These are phyloP conservation scores for Clavispora fructus DNA, from an alignment of 805 yeast species.

Conservation along the genomic window DNA sequence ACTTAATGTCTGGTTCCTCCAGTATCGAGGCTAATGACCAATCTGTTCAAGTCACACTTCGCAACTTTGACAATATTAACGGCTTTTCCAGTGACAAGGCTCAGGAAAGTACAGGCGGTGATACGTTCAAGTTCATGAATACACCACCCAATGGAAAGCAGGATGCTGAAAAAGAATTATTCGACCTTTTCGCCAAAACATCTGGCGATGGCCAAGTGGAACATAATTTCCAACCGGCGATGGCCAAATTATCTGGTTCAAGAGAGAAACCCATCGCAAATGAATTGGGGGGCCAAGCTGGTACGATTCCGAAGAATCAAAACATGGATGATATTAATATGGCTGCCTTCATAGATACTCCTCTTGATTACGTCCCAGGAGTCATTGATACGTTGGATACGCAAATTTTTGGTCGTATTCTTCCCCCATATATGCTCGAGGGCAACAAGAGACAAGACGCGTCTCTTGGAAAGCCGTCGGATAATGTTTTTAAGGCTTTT, in stretches of 20 bases:
- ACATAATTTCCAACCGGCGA: not conserved
- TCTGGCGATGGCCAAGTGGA: not conserved
- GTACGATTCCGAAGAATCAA: too few species aligned
- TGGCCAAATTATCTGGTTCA: not conserved
- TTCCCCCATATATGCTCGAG: constrained; percentile 79
- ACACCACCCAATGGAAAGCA: not conserved
- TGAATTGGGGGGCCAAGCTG: too few species aligned
- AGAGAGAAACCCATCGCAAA: not conserved
- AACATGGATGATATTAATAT: not conserved
- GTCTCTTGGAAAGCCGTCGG: not conserved
- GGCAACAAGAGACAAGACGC: constrained; percentile 6
- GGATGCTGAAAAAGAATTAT: constrained; percentile 1
- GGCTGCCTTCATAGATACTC: not conserved
- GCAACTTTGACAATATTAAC: constrained; percentile 27
- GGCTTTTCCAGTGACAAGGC: constrained; percentile 7
- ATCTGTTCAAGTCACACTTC: constrained; percentile 19
- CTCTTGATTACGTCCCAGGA: constrained; percentile 60
- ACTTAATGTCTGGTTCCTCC: constrained; percentile 3
- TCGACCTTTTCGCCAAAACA: constrained; percentile 1
- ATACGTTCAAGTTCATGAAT: not conserved
- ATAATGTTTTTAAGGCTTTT: constrained; percentile 1
- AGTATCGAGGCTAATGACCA: constrained; percentile 13
- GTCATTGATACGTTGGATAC: constrained; percentile 81
- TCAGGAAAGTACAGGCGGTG: not conserved
- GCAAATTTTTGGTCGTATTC: constrained; percentile 74